Conservation (phyloP, 2,329 filamentous ascomycete species). For the Nigrograna mackinnonii region DNA sequence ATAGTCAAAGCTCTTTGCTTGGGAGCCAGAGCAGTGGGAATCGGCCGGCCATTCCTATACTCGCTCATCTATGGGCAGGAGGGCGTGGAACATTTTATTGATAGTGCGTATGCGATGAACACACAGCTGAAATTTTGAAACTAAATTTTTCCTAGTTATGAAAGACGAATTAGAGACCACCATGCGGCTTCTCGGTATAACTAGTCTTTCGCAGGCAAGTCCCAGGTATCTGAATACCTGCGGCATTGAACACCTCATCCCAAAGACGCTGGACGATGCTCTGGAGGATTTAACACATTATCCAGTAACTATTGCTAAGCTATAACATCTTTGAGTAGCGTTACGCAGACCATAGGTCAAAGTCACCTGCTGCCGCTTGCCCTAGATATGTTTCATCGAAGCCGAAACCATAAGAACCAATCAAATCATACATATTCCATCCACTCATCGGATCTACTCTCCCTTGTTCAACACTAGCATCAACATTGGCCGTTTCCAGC, state of each 20-base stretch:
- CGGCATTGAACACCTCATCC: conserved; percentile 24
- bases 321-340: too few relatives aligned
- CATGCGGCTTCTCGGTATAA: conserved; percentile 67
- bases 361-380: conserved; percentile 28
- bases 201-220: conserved; percentile 59
- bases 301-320: too few relatives aligned
- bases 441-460: conserved; percentile 11
- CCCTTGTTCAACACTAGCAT: neutral
- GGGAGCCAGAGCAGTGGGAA: conserved; percentile 64
- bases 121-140: neutral
- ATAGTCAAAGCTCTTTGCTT: conserved; percentile 69
- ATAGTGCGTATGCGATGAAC: conserved; percentile 11
- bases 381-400: conserved; percentile 36
- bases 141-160: neutral
- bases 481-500: neutral
- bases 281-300: neutral
- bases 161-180: conserved; percentile 55
- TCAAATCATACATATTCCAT: conserved; percentile 32
- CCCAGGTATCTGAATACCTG: conserved; percentile 59
- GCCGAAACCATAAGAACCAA: conserved; percentile 34
- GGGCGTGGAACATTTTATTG: conserved; percentile 46
- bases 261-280: conserved; percentile 1
- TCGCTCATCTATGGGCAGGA: conserved; percentile 63
- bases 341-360: conserved; percentile 33
- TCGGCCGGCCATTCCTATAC: conserved; percentile 65